Percentiles rank a stretch among this genome's conserved stretches.
These are phyloP conservation scores for Jamesozyma gamospora DNA, from an alignment of 805 yeast species.

Conservation along the genomic window DNA sequence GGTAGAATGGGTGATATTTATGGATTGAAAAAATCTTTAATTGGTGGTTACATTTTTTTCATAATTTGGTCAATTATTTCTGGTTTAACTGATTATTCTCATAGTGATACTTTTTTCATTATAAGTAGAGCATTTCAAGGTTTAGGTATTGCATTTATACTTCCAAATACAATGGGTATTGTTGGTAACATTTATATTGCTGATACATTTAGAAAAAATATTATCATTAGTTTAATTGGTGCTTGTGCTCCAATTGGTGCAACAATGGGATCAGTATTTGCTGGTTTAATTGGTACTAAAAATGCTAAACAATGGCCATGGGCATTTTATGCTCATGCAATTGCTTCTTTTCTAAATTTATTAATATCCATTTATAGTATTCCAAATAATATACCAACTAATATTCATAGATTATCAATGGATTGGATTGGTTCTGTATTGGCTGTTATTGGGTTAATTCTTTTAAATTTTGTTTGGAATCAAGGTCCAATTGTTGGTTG, in stretches of 20 bases:
- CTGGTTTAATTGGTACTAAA: slow-evolving; percentile 33
- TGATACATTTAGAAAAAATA: slow-evolving; percentile 37
- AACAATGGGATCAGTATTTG: slow-evolving; percentile 41
- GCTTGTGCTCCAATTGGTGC: slow-evolving; percentile 58
- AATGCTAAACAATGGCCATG: slow-evolving; percentile 20
- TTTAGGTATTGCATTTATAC: slow-evolving; percentile 46
- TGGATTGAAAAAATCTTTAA: slow-evolving; percentile 48
- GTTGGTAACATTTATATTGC: slow-evolving; percentile 37
- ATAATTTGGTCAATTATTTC: slow-evolving; percentile 49
- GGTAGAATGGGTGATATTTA: slow-evolving; percentile 67
- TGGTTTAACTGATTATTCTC: slow-evolving; percentile 46
- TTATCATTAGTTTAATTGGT: slow-evolving; percentile 46
- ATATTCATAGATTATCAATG: slow-evolving; percentile 25
- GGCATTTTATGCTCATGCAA: slow-evolving; percentile 23
- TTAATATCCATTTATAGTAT: slow-evolving; percentile 15
- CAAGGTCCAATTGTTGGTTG: slow-evolving; percentile 71
- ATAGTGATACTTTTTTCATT: slow-evolving; percentile 40
- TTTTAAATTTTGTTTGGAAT: slow-evolving; percentile 62
- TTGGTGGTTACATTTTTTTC: slow-evolving; percentile 48
- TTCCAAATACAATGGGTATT: slow-evolving; percentile 53
- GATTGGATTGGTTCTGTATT: slow-evolving; percentile 45
- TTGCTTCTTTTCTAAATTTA: slow-evolving; percentile 13
- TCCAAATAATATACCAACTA: slow-evolving; percentile 24
- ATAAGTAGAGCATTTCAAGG: slow-evolving; percentile 52
- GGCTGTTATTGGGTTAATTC: slow-evolving; percentile 51